Base-by-base conservation (phyloP, 1,139 yeast genomes). In the Geotrichum reessii region DNA sequence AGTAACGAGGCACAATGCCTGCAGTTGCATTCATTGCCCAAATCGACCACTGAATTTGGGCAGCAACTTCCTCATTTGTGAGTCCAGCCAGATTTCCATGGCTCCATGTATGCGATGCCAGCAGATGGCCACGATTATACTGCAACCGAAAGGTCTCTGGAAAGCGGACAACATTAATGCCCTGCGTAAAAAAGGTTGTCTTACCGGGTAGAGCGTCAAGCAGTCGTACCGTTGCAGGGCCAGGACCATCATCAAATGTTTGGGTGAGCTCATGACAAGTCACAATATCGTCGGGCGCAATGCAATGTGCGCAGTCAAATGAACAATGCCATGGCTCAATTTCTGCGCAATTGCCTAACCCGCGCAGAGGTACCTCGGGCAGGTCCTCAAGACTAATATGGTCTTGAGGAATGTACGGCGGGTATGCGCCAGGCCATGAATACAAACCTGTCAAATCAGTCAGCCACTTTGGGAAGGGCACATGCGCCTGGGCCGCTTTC, bases 11-110 rank as follows among this genome's bases (percentile, higher is more conserved):
- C 19, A 88, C 71, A 67, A 91, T 92, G 24, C 85, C 78, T 0
- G 90, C 87, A 0, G 98, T 91, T 2, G 97, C 97, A 73, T 92
- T 91, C 95, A 91, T 89, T 4, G 97, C 97, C 98, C 98, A 92
- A 46, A 91, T 84, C 1, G 95, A 86, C 98, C 98, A 92, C 73
- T 92, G 86, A 52, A 92, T 75, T 70, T 92, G 97, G 0, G 97
- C 96, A 61, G 87, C 84, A 25, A 92, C 82, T 63, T 88, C 81
- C 71, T 89, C 95, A 69, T 91, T 91, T 19, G 83, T 72, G 60
- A 92, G 76, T 0, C 84, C 74, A 0, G 98, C 97, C 61, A 92
- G 78, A 66, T 86, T 88, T 60, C 85, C 84, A 74, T 92, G 98
- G 5, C 92, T 84, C 97, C 97, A 92, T 0, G 97, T 90, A 71